A percentile compares a stretch with the other conserved stretches of the same genome.
Evolutionary conservation across 805 yeast species (phyloP).

Genomic region (Candida maesae): DNA sequence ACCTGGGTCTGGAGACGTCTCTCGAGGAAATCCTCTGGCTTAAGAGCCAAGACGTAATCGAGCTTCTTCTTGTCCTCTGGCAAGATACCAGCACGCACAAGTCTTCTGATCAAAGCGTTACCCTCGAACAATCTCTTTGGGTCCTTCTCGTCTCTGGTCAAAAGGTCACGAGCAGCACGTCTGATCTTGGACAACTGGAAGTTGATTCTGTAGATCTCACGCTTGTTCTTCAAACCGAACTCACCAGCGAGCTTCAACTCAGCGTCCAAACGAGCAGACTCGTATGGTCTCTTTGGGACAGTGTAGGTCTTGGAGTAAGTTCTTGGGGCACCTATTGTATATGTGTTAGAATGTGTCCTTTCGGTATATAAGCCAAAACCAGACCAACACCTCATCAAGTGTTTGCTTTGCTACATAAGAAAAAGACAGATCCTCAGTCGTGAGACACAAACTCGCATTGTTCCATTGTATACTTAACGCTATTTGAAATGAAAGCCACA

Average conservation of each 20-base stretch:
- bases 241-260: constrained; percentile 99
- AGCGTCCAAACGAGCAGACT: constrained; percentile 98
- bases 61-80: constrained; percentile 99
- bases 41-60: constrained; percentile 98
- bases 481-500: constrained; percentile 3
- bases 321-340: constrained; percentile 86
- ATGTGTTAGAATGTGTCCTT: constrained; percentile 23
- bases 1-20: constrained; percentile 99
- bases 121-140: constrained; percentile 99
- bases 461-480: constrained; percentile 4
- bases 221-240: constrained; percentile 99
- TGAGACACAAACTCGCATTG: too few relatives aligned
- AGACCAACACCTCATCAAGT: not conserved
- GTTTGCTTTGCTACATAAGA: constrained; percentile 11
- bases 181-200: constrained; percentile 99
- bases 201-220: constrained; percentile 99
- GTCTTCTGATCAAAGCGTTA: constrained; percentile 99
- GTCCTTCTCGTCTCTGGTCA: constrained; percentile 99
- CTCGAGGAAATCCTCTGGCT: constrained; percentile 98
- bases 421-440: not conserved
- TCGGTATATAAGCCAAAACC: too few relatives aligned
- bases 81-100: constrained; percentile 98
- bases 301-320: constrained; percentile 99
- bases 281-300: constrained; percentile 99
- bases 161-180: constrained; percentile 99